Evolutionary conservation across 257 asterid species (phyloP), one percentile per base, ranked within the genome.

Genomic region (Linaria vulgaris): DNA sequence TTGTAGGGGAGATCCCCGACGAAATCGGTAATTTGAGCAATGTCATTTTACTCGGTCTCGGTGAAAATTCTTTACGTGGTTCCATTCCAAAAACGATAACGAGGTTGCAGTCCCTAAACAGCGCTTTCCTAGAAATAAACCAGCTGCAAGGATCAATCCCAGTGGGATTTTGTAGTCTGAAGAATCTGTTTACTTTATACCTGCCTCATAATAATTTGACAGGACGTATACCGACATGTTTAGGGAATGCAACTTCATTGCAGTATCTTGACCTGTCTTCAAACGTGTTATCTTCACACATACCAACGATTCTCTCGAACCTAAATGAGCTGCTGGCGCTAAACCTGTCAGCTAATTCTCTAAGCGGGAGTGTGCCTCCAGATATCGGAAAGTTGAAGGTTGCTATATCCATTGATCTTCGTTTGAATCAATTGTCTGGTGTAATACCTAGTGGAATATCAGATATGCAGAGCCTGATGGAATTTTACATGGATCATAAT

Each of bases 71-170:
- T 3, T 30, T 56, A 4, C 2, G 25, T 31, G 61, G 61, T 1
- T 16, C 23, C 9, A 56, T 56, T 27, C 61, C 61, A 1, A 56
- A 24, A 7, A 31, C 61, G 12, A 10, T 56, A 31, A 31, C 6
- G 17, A 6, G 20, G 3, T 25, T 56, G 25, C 45, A 0, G 20
- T 56, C 15, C 61, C n/a, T 56, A 6, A 27, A 56, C 2, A 0
- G 14, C n/a, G 10, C 31, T 14, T 56, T n/a, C 25, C 61, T 56
- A 15, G 24, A 20, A 2, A 22, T 3, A 15, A 56, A 56, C 25
- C 61, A 56, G 46, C 31, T 56, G 31, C 24, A 56, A 56, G 61
- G 61, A 31, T 30, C 61, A 12, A 31, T 56, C 61, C 61, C 61
- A 3, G 45, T 13, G 0, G 61, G 31, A 56, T 16, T 56, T 27